Evolutionary conservation across 202 grass and related monocot species (phyloP).

Genomic region (Zoysia matrella): DNA sequence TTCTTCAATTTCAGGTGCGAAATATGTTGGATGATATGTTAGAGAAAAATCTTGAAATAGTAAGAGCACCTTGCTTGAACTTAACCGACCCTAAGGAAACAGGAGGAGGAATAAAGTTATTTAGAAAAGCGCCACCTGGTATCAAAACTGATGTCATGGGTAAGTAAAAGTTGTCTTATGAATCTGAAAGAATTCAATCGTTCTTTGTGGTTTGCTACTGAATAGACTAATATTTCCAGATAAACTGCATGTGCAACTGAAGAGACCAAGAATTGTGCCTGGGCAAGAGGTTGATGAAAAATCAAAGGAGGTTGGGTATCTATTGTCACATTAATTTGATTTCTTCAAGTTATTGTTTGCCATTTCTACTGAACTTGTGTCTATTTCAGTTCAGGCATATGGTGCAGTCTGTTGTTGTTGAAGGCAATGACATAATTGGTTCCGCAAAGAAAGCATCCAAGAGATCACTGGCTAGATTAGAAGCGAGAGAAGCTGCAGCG

Average conservation of each 20-base stretch:
- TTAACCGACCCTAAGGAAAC: constrained; percentile 48
- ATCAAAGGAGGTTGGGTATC: constrained; percentile 79
- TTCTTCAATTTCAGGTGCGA: constrained; percentile 59
- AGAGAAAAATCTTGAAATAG: constrained; percentile 76
- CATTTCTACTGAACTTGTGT: neutral
- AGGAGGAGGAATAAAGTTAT: constrained; percentile 73
- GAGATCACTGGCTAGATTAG: constrained; percentile 67
- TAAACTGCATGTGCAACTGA: constrained; percentile 61
- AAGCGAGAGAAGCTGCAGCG: constrained; percentile 73
- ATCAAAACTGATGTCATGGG: constrained; percentile 67
- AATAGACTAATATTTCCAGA: constrained; percentile 62
- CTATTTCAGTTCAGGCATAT: constrained; percentile 75
- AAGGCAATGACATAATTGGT: constrained; percentile 68
- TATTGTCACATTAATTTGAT: constrained; percentile 2
- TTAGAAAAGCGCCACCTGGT: constrained; percentile 79
- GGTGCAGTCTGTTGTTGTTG: constrained; percentile 67
- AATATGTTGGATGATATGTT: constrained; percentile 85
- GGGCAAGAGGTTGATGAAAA: constrained; percentile 67
- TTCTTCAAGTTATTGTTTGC: constrained; percentile 8
- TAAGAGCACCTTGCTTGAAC: constrained; percentile 48
- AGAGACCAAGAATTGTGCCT: constrained; percentile 80
- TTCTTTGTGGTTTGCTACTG: constrained; percentile 21
- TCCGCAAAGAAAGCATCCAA: constrained; percentile 65
- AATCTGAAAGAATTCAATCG: constrained; percentile 3
- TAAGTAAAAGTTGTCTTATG: constrained; percentile 44